A percentile compares a stretch with the other conserved stretches of the same genome.
Evolutionary conservation across 176 grass and related monocot species (phyloP).

Genomic region (Cocos nucifera): DNA sequence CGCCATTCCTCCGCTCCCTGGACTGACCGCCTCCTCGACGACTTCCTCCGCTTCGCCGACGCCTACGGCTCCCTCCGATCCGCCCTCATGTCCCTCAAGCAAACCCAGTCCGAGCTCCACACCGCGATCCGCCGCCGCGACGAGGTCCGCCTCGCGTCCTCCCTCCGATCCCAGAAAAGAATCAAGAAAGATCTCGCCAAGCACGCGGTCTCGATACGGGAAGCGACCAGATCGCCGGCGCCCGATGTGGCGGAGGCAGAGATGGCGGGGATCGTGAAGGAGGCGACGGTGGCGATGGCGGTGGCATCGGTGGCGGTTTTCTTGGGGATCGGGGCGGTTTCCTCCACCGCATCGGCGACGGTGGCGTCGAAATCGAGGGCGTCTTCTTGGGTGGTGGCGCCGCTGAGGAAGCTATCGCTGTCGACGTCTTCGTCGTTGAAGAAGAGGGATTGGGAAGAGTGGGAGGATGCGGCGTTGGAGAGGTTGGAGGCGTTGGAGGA

Average conservation of each 20-base stretch:
- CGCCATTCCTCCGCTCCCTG: not conserved
- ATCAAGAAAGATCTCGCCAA: constrained; percentile 40
- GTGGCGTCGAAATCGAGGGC: not conserved
- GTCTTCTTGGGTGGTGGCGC: constrained; percentile 10
- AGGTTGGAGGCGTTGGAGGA: constrained; percentile 50
- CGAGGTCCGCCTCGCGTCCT: constrained; percentile 14
- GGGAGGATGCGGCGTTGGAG: constrained; percentile 35
- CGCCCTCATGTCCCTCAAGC: constrained; percentile 33
- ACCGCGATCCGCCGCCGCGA: constrained; percentile 44
- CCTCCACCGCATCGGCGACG: constrained; percentile 13
- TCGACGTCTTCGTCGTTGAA: constrained; percentile 17
- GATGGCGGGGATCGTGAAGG: constrained; percentile 28
- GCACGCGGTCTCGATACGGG: constrained; percentile 1
- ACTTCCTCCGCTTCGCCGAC: constrained; percentile 63
- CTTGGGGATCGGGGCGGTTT: constrained; percentile 27
- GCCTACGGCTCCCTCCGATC: constrained; percentile 52
- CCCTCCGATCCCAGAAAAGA: constrained; percentile 23
- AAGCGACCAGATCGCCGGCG: not conserved
- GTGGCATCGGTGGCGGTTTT: constrained; percentile 34
- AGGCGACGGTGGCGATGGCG: constrained; percentile 31
- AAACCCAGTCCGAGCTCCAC: constrained; percentile 28
- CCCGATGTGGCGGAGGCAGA: constrained; percentile 26
- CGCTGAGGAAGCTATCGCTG: constrained; percentile 32
- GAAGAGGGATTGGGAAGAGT: constrained; percentile 12
- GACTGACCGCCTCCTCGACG: constrained; percentile 46